Conservation (phyloP, 352 stramenopile species). For the Phytophthora podocarpi region DNA sequence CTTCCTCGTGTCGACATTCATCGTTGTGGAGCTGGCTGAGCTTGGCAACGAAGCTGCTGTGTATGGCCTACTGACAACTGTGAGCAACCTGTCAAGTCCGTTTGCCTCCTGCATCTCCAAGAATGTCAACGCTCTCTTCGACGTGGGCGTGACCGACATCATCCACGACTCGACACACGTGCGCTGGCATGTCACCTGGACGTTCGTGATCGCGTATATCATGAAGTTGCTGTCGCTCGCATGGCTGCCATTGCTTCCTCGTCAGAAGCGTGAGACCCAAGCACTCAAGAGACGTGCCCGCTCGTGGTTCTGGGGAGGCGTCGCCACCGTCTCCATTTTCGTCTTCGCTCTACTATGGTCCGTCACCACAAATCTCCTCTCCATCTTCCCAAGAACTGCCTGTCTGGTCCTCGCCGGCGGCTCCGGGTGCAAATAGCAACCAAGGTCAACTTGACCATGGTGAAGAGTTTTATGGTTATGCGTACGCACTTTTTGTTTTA, state of each 20-base stretch:
- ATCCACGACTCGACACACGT: conserved; percentile 40
- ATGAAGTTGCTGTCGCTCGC: conserved; percentile 54
- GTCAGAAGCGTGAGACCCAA: conserved; percentile 62
- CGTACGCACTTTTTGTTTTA: not conserved
- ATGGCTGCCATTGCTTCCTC: conserved; percentile 60
- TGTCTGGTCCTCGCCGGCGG: conserved; percentile 67
- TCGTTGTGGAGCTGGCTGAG: conserved; percentile 64
- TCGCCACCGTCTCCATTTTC: conserved; percentile 40
- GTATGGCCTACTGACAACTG: conserved; percentile 62
- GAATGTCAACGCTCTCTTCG: conserved; percentile 42
- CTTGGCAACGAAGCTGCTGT: conserved; percentile 58
- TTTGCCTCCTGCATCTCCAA: conserved; percentile 54
- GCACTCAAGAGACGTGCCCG: conserved; percentile 44
- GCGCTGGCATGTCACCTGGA: conserved; percentile 41
- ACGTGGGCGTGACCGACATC: conserved; percentile 44
- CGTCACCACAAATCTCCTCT: conserved; percentile 59
- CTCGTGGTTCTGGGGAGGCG: conserved; percentile 40
- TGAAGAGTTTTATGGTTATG: conserved; percentile 16
- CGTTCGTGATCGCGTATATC: conserved; percentile 51
- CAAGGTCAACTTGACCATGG: conserved; percentile 21
- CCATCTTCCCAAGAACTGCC: conserved; percentile 56
- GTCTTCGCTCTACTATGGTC: conserved; percentile 62
- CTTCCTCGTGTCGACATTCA: conserved; percentile 62
- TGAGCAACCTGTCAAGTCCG: conserved; percentile 48
- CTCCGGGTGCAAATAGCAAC: conserved; percentile 41